Evolutionary conservation across 331 rosid genomes (phyloP), one percentile per base, ranked within the genome.

Genomic region (Arachis monticola): DNA sequence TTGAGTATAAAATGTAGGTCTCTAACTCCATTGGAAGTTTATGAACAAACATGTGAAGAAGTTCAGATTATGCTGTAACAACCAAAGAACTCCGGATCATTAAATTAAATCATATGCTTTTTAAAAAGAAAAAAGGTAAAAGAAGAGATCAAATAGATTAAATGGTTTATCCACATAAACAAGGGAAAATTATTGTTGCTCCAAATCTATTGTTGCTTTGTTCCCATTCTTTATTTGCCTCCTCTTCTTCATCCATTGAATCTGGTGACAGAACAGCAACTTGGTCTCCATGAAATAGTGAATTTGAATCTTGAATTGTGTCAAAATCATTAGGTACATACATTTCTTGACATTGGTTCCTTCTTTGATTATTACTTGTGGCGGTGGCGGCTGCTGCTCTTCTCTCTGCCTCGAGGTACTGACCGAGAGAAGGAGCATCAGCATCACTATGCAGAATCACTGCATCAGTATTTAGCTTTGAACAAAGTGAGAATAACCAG

Each of bases 401-500:
- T 64, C 93, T 87, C 74, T 90, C 97, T 63, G 84, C 88, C 47
- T 84, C 78, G 38, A 92, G 93, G 78, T 83, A 84, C 74, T 86
- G 89, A 60, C 88, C 88, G 14, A 92, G 95, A 30, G 95, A 87
- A 22, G 92, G 96, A 67, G 84, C 75, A 57, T 57, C 61, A 38
- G 41, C 41, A 38, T 38, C 41, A 38, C 41, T 38, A 53, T 60
- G 68, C 22, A 14, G 14, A 0, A 40, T 64, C 60, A 90, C 85
- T 3, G 85, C 90, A 47, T 88, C 97, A 0, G 90, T 87, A 5
- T 85, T 79, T 72, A 88, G 84, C 85, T 67, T 89, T 40, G 91
- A 81, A 82, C 97, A 90, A 0, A 90, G 81, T 27, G 95, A 88
- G 70, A 84, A 88, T 45, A 93, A 11, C 90, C 96, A 88, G 5